Evolutionary conservation across 2,329 filamentous ascomycete species (phyloP).

Genomic region (Fusarium armeniacum): DNA sequence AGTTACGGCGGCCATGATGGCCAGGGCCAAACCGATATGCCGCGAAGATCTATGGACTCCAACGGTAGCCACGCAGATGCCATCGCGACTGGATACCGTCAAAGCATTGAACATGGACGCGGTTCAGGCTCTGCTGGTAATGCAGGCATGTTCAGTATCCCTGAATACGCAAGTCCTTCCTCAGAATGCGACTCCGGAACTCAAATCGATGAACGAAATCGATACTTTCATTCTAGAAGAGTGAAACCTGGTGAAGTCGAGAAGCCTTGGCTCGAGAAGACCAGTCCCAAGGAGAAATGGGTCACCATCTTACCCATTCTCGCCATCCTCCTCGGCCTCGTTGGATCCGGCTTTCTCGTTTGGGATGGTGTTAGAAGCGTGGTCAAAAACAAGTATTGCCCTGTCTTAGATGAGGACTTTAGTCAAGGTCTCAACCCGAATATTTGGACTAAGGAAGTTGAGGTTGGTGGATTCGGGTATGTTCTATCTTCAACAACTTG

Average conservation of each 20-base stretch:
- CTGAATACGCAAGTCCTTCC: constrained; percentile 38
- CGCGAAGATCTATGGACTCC: constrained; percentile 36
- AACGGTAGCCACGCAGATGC: constrained; percentile 18
- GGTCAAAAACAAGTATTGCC: constrained; percentile 80
- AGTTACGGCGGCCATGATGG: constrained; percentile 26
- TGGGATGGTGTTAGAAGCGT: constrained; percentile 82
- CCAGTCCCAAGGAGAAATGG: constrained; percentile 86
- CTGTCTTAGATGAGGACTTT: constrained; percentile 77
- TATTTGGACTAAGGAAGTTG: constrained; percentile 81
- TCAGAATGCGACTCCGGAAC: constrained; percentile 59
- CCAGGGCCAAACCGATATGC: constrained; percentile 16
- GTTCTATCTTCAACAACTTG: constrained; percentile 49
- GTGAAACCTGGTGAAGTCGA: constrained; percentile 80
- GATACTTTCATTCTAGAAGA: constrained; percentile 81
- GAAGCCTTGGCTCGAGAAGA: constrained; percentile 82
- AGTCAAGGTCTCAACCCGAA: constrained; percentile 68
- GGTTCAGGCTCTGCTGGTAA: constrained; percentile 30
- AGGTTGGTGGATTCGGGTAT: constrained; percentile 82
- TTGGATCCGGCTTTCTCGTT: constrained; percentile 76
- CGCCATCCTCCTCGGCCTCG: constrained; percentile 77
- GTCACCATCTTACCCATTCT: constrained; percentile 83
- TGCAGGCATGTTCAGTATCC: constrained; percentile 42
- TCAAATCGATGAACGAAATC: constrained; percentile 58
- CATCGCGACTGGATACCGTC: constrained; percentile 28
- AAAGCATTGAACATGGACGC: constrained; percentile 30